Conservation (phyloP, 257 asterid species). For the Cinchona pubescens region DNA sequence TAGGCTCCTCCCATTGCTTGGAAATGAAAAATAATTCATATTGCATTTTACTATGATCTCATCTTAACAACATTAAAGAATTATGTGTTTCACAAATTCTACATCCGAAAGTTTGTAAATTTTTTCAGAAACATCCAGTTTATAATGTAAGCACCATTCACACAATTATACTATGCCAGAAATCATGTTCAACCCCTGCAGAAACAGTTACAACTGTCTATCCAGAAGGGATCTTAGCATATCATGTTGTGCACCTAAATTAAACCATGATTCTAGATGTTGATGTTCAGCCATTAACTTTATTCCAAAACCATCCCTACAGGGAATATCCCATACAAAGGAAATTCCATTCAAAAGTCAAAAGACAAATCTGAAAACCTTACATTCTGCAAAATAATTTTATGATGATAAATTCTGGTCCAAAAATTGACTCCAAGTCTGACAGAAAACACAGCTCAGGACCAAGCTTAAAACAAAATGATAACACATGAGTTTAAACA, state of each 20-base stretch:
- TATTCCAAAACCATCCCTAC: neutral
- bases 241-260: neutral
- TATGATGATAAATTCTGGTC: neutral
- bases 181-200: neutral
- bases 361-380: neutral
- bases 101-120: neutral
- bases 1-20: no score
- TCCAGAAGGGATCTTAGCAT: neutral
- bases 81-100: neutral
- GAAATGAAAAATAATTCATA: neutral
- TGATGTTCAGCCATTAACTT: neutral
- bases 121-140: neutral
- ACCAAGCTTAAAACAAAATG: neutral
- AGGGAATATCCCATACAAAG: neutral
- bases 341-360: neutral
- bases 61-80: neutral
- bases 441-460: neutral
- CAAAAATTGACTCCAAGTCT: slow-evolving; percentile 1
- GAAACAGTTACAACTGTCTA: neutral
- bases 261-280: neutral
- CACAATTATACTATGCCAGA: neutral
- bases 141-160: neutral
- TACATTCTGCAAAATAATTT: neutral
- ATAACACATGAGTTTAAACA: neutral
- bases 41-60: neutral